Evolutionary conservation across 2,329 filamentous ascomycete genomes (phyloP).

Genomic region (Stemphylium beticola): DNA sequence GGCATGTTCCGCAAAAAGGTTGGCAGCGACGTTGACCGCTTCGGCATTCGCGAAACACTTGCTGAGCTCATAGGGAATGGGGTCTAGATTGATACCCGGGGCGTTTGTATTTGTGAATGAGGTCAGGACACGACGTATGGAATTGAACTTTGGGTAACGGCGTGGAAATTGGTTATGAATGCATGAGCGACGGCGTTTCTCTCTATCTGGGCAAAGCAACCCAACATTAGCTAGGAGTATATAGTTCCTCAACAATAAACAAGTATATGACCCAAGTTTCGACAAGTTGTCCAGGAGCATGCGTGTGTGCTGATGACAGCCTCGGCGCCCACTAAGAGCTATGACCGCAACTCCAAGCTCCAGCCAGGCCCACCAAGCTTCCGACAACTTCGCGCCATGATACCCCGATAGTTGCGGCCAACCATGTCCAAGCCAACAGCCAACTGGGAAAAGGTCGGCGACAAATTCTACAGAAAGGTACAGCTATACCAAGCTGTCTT

Average conservation of each 20-base stretch:
- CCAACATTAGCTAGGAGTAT: slow-evolving; percentile 11
- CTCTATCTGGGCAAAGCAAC: neutral
- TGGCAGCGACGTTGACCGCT: slow-evolving; percentile 77
- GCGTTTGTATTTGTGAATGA: neutral
- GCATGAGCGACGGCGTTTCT: slow-evolving; percentile 44
- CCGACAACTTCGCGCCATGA: slow-evolving; percentile 25
- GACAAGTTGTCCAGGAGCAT: neutral
- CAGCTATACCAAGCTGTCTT: slow-evolving; percentile 93
- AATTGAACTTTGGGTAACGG: neutral
- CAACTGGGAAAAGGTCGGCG: slow-evolving; percentile 92
- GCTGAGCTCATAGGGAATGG: slow-evolving; percentile 24
- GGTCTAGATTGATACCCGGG: neutral
- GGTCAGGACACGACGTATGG: neutral
- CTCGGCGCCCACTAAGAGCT: slow-evolving; percentile 12
- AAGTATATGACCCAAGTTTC: neutral
- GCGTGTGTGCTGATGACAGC: neutral
- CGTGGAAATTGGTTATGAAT: slow-evolving; percentile 27
- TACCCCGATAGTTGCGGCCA: slow-evolving; percentile 17
- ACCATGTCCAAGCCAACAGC: slow-evolving; percentile 69
- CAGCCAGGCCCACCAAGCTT: slow-evolving; percentile 6
- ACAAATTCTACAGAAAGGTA: slow-evolving; percentile 93
- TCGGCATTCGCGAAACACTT: slow-evolving; percentile 44
- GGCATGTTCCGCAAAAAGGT: slow-evolving; percentile 84
- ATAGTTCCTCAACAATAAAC: slow-evolving; percentile 9
- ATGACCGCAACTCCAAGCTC: slow-evolving; percentile 20